Base-by-base conservation (phyloP, 2,329 filamentous ascomycete species). In the Madurella fahalii region DNA sequence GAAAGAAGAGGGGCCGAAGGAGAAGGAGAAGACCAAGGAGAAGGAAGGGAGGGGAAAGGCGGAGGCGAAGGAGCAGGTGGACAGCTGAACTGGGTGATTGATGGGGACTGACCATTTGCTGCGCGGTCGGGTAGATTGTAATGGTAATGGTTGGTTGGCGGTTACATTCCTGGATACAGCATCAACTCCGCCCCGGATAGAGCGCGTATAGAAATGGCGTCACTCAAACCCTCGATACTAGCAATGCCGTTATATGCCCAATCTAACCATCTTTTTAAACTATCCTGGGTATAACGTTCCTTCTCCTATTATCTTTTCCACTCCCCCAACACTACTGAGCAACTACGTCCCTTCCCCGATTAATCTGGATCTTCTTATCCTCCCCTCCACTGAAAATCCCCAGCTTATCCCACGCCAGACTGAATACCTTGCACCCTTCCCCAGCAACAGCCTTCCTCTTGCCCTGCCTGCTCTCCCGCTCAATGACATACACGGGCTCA, bases 351-450 rank as follows among this genome's bases (percentile, higher is more conserved):
- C 81, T 78, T 16, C 84, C 85, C 62, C 81, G 80, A 71, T 99
- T 96, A 57, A 99, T 84, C 77, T 99, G 94, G 65, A 99, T 85
- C 75, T 83, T 85, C 76, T 94, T 96, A 68, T 99, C 94, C 79
- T 97, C 92, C 15, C 93, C 91, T 42, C 79, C 91, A 66, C 89
- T 95, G 43, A 96, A 87, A 68, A 99, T 93, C 1, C 94, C 95
- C 67, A 95, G 84, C 68, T 79, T 77, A 71, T 96, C 89, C 94
- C 94, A 99, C 56, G 78, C 81, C 5, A 97, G 89, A 34, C 84
- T 82, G 70, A 97, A 90, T 47, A 99, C 90, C 80, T 97, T 97
- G 58, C 86, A 83, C 20, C 91, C 91, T 56, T 94, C 89, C 2
- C 92, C 92, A 8, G 84, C 86, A 40, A 85, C 77, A 15, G 78